Conservation (phyloP, 306 rosid genomes). For the Inga laurina region DNA sequence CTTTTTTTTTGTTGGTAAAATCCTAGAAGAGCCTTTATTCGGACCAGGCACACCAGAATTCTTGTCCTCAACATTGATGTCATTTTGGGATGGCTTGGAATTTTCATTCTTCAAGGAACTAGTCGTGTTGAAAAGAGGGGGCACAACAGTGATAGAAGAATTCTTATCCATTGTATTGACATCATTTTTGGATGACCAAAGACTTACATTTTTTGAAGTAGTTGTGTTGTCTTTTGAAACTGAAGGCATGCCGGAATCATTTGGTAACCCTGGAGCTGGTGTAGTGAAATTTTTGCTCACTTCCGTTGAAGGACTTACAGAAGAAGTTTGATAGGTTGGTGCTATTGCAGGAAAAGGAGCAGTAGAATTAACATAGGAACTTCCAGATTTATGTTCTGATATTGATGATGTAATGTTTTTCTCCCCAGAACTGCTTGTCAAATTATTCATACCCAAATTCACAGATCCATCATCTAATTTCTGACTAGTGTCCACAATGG, state of each 20-base stretch:
- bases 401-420: slow-evolving; percentile 18
- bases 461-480: slow-evolving; percentile 26
- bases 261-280: slow-evolving; percentile 23
- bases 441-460: slow-evolving; percentile 22
- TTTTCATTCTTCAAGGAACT: slow-evolving; percentile 27
- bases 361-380: slow-evolving; percentile 26
- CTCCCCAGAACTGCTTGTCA: slow-evolving; percentile 25
- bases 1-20: not conserved
- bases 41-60: slow-evolving; percentile 40
- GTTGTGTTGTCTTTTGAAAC: slow-evolving; percentile 24
- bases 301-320: slow-evolving; percentile 10
- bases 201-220: slow-evolving; percentile 25
- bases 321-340: slow-evolving; percentile 25
- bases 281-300: slow-evolving; percentile 32
- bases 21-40: slow-evolving; percentile 32
- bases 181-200: slow-evolving; percentile 32
- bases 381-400: slow-evolving; percentile 29
- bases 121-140: slow-evolving; percentile 1
- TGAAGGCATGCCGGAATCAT: slow-evolving; percentile 31
- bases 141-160: slow-evolving; percentile 35
- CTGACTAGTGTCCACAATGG: not conserved
- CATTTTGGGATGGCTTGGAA: slow-evolving; percentile 31
- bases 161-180: slow-evolving; percentile 19
- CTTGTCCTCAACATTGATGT: slow-evolving; percentile 18
- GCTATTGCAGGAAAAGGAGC: slow-evolving; percentile 36